Evolutionary conservation across 495 filamentous ascomycete species (phyloP), one percentile per base, ranked within the genome.

Genomic region (Opeltia flavorubescens): DNA sequence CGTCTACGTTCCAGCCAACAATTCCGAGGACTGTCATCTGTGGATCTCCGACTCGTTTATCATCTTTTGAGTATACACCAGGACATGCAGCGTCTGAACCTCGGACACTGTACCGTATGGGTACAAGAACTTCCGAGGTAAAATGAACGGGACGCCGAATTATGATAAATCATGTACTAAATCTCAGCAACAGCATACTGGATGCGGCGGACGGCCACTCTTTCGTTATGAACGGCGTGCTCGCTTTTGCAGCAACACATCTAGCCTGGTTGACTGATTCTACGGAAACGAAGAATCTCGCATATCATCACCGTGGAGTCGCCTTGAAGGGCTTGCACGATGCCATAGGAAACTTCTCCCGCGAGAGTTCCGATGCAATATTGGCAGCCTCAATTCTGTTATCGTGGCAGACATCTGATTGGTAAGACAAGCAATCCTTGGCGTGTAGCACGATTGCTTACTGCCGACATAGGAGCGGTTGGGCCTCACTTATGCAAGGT

Each of bases 361-460:
- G 73, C 53, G 78, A 80, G 31, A 95, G 88, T 55, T 87, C 84
- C 12, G 89, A 98, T 65, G 86, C 89, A 29, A 81, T 95, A 47
- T 73, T 98, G 25, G 91, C 89, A 43, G 86, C 91, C 23, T 96
- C 89, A 11, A 78, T 95, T 28, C 72, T 96, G 41, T 70, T 98
- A 36, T 89, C 89, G 38, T 98, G 93, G 93, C 91, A 96, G 66
- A 84, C 85, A 49, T 87, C 81, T 52, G 91, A 96, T 66, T 95
- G 88, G 91, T 95, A 70, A 72, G 86, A 46, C 34, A 13, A 31
- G 29, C 13, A 31, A 64, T 62, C 41, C 9, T 28, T 33, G 26
- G 18, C n/a, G 5, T 24, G 2, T 13, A 27, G 13, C 21, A 20
- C 26, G 24, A 20, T 27, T 38, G 25, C 52, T 55, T 8, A 57